Base-by-base conservation (phyloP, 75 land plant species). In the Pinus albicaulis region DNA sequence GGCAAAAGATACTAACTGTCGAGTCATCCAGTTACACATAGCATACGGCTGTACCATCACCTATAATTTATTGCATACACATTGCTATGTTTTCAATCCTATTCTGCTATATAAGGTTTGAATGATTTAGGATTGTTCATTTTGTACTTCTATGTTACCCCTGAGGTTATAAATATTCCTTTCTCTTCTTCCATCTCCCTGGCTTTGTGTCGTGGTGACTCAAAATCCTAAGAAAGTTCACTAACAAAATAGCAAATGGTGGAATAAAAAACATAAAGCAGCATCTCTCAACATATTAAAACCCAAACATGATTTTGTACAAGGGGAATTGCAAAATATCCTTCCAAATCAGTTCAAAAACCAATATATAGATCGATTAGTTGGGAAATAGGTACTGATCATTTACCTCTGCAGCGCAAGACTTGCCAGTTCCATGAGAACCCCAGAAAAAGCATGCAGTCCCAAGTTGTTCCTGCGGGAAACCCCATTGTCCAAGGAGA, bases 401-500 rank as follows among this genome's bases (percentile, higher is more conserved):
- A 63, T 22, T 57, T 41, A 80, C 80, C 80, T 80, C 80, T 59
- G 80, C 81, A 25, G 72, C 81, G 65, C 59, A 71, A 59, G 80
- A 77, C 66, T 80, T 80, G 24, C 80, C 81, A 61, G 80, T 80
- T 68, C 81, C 81, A 63, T 80, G 81, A 13, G 81, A 20, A 24
- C 81, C 81, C 71, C 71, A 80, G n/a, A 80, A 80, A 36, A 80
- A 63, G 44, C 80, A 80, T 24, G 80, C 81, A 41, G 81, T 80
- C 17, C 81, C 81, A n/a, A 80, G 71, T 31, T 81, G 80, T 55
- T 80, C 81, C 22, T 80, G 80, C 55, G 76, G 72, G 56, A 80
- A 80, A 38, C 81, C 81, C 81, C 81, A 80, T 65, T 80, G 81
- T 8, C 81, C 81, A 41, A 77, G 80, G n/a, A 80, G 71, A 24